These are phyloP conservation scores for Coffea eugenioides DNA, from an alignment of 257 asterid genomes.

Conservation along the genomic window DNA sequence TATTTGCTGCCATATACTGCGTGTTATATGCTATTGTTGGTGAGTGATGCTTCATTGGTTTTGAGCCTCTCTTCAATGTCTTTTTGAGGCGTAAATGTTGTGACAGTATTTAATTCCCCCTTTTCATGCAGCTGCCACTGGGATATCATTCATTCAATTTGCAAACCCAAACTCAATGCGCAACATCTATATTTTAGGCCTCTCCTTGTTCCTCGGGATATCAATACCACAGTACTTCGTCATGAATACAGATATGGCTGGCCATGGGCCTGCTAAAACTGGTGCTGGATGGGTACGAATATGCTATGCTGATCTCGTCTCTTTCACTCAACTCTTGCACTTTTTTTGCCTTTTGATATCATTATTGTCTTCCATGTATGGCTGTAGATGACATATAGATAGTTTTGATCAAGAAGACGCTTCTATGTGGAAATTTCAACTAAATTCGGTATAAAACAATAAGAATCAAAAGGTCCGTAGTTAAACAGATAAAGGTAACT, in stretches of 20 bases:
- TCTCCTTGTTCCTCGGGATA: constrained; percentile 75
- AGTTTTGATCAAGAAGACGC: background rate
- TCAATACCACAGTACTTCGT: constrained; percentile 84
- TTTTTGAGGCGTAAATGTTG: background rate
- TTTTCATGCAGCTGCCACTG: constrained; percentile 67
- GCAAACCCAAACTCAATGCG: constrained; percentile 90
- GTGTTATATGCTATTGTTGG: constrained; percentile 89
- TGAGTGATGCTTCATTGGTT: constrained; percentile 30
- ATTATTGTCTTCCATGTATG: background rate
- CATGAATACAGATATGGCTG: constrained; percentile 62
- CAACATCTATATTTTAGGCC: constrained; percentile 75
- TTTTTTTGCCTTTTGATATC: constrained; percentile 1
- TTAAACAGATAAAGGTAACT: background rate
- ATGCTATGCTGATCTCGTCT: background rate
- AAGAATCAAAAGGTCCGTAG: background rate
- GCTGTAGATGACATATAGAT: background rate
- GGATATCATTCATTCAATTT: constrained; percentile 84
- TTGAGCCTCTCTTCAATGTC: constrained; percentile 5
- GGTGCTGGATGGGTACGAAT: constrained; percentile 88
- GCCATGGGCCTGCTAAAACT: constrained; percentile 88
- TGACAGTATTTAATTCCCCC: background rate
- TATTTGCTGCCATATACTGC: constrained; percentile 93
- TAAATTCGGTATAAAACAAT: background rate
- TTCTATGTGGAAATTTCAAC: background rate
- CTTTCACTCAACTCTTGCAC: background rate